A percentile compares a stretch with the other conserved stretches of the same genome.
These are phyloP conservation scores for Epichloe aotearoae DNA, from an alignment of 2,329 filamentous ascomycete genomes.

Conservation along the genomic window DNA sequence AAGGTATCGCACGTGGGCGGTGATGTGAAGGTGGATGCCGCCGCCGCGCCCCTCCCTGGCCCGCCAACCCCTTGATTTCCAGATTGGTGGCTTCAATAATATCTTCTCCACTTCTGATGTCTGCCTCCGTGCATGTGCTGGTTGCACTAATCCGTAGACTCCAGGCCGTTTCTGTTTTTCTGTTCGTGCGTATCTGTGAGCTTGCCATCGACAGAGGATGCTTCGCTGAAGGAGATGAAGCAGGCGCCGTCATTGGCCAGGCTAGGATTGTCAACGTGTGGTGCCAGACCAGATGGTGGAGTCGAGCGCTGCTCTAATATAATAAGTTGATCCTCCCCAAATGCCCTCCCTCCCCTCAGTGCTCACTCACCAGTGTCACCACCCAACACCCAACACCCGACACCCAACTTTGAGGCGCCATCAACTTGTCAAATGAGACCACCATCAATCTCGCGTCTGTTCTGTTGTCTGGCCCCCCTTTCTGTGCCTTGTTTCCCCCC, in stretches of 20 bases:
- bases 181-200: not conserved
- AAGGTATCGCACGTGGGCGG: no score
- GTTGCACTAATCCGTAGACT: not conserved
- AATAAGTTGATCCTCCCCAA: no score
- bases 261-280: no score
- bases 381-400: not conserved
- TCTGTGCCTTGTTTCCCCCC: not conserved
- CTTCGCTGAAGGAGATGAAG: not conserved
- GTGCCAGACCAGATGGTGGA: no score
- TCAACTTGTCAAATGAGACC: not conserved
- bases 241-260: no score
- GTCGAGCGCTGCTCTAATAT: no score
- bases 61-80: constrained; percentile 5
- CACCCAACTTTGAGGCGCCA: not conserved
- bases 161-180: not conserved
- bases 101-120: not conserved
- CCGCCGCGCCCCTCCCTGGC: not conserved
- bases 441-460: no score
- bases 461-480: not conserved
- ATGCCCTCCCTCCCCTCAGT: no score
- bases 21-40: not conserved
- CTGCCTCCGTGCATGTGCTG: no score
- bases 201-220: not conserved
- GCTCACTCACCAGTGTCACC: not conserved
- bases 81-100: not conserved